Conservation (phyloP, 441 rosid genomes). For the Euphorbia schlechtendalii region DNA sequence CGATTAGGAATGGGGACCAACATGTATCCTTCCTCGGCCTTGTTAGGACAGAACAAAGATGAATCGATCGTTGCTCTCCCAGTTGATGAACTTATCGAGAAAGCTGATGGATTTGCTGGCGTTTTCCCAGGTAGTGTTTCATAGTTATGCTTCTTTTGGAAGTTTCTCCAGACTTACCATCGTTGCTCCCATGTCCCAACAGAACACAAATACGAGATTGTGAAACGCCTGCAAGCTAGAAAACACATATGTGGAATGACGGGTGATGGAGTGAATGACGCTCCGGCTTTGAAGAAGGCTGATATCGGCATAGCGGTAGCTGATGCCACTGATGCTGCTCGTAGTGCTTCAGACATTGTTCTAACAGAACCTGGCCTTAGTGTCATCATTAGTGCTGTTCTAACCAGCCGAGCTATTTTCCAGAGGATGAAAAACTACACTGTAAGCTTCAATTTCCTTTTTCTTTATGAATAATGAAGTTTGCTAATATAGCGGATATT, state of each 20-base stretch:
- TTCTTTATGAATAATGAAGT: not conserved
- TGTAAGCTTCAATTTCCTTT: constrained; percentile 29
- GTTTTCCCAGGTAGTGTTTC: no score
- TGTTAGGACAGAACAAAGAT: no score
- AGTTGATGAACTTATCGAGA: no score
- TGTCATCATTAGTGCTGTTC: constrained; percentile 71
- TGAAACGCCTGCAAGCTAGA: constrained; percentile 66
- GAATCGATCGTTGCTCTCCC: no score
- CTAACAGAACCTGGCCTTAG: constrained; percentile 83
- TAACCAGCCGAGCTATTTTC: constrained; percentile 85
- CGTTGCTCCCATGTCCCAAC: constrained; percentile 3
- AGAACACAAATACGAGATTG: constrained; percentile 88
- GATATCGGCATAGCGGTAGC: constrained; percentile 89
- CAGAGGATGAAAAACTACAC: constrained; percentile 97
- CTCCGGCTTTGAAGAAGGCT: constrained; percentile 78
- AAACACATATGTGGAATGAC: constrained; percentile 89
- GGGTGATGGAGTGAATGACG: constrained; percentile 87
- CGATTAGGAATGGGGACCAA: constrained; percentile 90
- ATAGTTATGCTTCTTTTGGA: no score
- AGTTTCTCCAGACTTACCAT: not conserved
- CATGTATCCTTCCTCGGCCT: constrained; percentile 90
- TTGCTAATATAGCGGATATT: not conserved
- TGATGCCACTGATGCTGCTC: constrained; percentile 81
- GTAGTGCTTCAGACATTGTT: constrained; percentile 83
- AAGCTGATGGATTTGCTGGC: no score